These are phyloP conservation scores for Paecilomyces niveus DNA, from an alignment of 2,329 filamentous ascomycete genomes.

Conservation along the genomic window DNA sequence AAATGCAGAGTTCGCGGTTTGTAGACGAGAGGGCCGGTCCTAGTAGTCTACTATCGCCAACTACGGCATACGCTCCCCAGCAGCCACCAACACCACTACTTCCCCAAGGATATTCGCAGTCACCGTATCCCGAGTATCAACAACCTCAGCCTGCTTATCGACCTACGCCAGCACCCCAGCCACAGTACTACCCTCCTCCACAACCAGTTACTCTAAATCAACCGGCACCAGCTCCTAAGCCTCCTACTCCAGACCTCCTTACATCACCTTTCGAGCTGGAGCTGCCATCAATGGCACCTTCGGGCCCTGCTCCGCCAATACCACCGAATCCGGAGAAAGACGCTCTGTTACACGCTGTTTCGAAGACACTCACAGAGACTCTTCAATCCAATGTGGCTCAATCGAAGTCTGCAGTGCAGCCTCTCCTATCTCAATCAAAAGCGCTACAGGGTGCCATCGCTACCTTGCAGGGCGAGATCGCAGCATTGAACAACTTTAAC, in stretches of 20 bases:
- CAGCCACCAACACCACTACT: constrained; percentile 3
- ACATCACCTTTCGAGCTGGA: constrained; percentile 57
- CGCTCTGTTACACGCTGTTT: constrained; percentile 70
- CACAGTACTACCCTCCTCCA: constrained; percentile 7
- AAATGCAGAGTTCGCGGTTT: constrained; percentile 2
- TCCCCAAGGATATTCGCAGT: neutral
- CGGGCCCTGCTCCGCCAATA: constrained; percentile 66
- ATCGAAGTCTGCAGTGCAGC: constrained; percentile 65
- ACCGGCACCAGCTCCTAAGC: constrained; percentile 19
- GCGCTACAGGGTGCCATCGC: constrained; percentile 67
- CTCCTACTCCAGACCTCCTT: constrained; percentile 49
- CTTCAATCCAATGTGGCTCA: constrained; percentile 63
- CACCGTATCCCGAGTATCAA: constrained; percentile 15
- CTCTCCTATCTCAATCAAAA: constrained; percentile 68
- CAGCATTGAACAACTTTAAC: constrained; percentile 63
- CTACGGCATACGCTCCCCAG: neutral
- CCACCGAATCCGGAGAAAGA: constrained; percentile 96
- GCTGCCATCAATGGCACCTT: constrained; percentile 39
- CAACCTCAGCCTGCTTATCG: constrained; percentile 20
- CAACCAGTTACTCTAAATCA: constrained; percentile 20
- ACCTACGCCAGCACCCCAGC: constrained; percentile 9
- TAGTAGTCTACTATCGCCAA: neutral
- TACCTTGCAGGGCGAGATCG: constrained; percentile 66
- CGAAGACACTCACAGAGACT: constrained; percentile 59
- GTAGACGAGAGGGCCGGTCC: neutral